These are phyloP conservation scores for Boletus insuetus DNA, from an alignment of 768 basidiomycete species.

Conservation along the genomic window DNA sequence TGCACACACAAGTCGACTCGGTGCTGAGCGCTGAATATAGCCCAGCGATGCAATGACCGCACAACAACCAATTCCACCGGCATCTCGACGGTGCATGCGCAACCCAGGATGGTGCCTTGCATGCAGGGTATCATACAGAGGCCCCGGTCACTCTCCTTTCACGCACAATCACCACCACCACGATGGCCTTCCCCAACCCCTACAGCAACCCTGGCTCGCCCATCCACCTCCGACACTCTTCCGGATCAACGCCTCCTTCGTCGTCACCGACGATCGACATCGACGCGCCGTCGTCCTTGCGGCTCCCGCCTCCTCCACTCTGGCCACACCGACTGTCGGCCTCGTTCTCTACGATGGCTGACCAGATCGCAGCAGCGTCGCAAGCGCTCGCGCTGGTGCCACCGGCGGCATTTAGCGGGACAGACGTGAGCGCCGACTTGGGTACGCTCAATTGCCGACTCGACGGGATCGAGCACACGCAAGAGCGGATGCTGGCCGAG, in stretches of 20 bases:
- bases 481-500: constrained; percentile 32
- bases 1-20: too few species aligned
- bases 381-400: constrained; percentile 35
- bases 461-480: constrained; percentile 33
- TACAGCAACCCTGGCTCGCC: too few species aligned
- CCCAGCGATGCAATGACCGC: too few species aligned
- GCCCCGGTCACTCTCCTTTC: too few species aligned
- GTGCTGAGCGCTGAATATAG: too few species aligned
- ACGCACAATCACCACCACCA: too few species aligned
- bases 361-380: constrained; percentile 41
- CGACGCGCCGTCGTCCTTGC: not conserved
- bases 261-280: constrained; percentile 21
- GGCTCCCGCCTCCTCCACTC: constrained; percentile 7
- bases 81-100: too few species aligned
- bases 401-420: constrained; percentile 18
- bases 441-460: constrained; percentile 24
- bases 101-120: too few species aligned
- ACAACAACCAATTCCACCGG: too few species aligned
- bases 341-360: constrained; percentile 39
- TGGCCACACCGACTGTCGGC: constrained; percentile 36
- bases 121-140: too few species aligned
- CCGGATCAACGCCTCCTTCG: constrained; percentile 4
- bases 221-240: too few species aligned
- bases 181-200: too few species aligned
- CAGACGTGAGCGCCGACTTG: constrained; percentile 12